These are phyloP conservation scores for Amanita pallidorosea DNA, from an alignment of 768 basidiomycete species.

Conservation along the genomic window DNA sequence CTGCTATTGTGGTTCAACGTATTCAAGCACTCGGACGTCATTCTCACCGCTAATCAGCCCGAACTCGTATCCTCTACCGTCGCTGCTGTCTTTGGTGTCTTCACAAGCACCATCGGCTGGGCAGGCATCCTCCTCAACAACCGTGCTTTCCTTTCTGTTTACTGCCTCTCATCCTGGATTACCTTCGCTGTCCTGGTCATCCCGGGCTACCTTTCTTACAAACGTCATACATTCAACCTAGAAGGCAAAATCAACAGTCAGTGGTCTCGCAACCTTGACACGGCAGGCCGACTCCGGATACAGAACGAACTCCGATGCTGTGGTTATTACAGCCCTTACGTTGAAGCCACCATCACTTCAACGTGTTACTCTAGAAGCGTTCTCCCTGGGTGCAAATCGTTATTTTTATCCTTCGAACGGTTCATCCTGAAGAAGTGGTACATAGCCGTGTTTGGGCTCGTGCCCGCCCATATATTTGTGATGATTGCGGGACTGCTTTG, in stretches of 20 bases:
- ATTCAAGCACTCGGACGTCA: slow-evolving; percentile 53
- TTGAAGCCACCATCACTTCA: slow-evolving; percentile 66
- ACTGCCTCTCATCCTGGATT: slow-evolving; percentile 70
- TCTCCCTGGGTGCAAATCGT: slow-evolving; percentile 66
- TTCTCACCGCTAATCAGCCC: slow-evolving; percentile 54
- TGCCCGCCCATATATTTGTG: slow-evolving; percentile 52
- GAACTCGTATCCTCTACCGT: slow-evolving; percentile 65
- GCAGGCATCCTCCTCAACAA: slow-evolving; percentile 81
- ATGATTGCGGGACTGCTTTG: slow-evolving; percentile 61
- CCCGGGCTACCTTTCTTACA: slow-evolving; percentile 76
- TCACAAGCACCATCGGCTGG: slow-evolving; percentile 69
- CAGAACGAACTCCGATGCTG: slow-evolving; percentile 72
- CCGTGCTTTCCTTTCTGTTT: slow-evolving; percentile 70
- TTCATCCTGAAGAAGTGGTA: slow-evolving; percentile 52
- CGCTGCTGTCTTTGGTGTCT: slow-evolving; percentile 45
- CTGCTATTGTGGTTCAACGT: slow-evolving; percentile 76
- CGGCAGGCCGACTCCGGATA: slow-evolving; percentile 47
- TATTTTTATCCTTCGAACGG: slow-evolving; percentile 48
- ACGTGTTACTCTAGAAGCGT: slow-evolving; percentile 63
- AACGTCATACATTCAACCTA: slow-evolving; percentile 42
- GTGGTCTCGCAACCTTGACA: slow-evolving; percentile 56
- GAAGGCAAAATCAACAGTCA: slow-evolving; percentile 72
- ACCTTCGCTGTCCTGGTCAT: slow-evolving; percentile 61
- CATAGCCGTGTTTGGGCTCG: slow-evolving; percentile 49
- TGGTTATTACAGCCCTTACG: slow-evolving; percentile 71